Percentiles rank a stretch among this genome's conserved stretches.
These are phyloP conservation scores for Saccharomyces paradoxus DNA, from an alignment of 805 yeast genomes.

Conservation along the genomic window DNA sequence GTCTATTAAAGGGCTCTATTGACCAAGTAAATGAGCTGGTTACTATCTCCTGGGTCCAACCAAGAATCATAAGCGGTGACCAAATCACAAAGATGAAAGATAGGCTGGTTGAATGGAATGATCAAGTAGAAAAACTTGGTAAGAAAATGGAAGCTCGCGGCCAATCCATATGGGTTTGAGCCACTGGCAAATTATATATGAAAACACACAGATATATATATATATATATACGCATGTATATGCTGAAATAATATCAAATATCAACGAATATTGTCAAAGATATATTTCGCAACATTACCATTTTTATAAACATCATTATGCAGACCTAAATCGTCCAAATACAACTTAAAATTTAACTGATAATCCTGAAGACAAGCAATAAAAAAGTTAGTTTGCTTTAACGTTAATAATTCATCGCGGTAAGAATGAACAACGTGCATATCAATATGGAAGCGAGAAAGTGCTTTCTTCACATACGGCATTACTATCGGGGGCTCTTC, in stretches of 20 bases:
- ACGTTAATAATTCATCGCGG: constrained; percentile 56
- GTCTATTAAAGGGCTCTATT: constrained; percentile 78
- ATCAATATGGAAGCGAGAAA: constrained; percentile 3
- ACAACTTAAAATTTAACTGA: constrained; percentile 12
- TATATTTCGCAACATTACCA: constrained; percentile 32
- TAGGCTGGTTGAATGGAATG: constrained; percentile 71
- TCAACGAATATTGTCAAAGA: constrained; percentile 9
- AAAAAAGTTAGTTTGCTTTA: constrained; percentile 41
- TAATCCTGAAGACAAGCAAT: constrained; percentile 26
- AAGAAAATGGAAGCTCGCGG: constrained; percentile 54
- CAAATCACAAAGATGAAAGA: constrained; percentile 73
- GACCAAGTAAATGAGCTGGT: constrained; percentile 78
- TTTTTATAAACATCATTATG: constrained; percentile 59
- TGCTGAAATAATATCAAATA: background rate
- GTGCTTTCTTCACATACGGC: background rate
- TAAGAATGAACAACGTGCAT: constrained; percentile 50
- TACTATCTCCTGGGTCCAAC: constrained; percentile 90
- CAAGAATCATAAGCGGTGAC: constrained; percentile 74
- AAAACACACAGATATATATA: background rate
- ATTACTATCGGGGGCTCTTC: background rate
- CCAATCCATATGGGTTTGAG: constrained; percentile 52
- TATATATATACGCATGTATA: background rate
- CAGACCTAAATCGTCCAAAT: constrained; percentile 40
- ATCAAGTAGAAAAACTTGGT: constrained; percentile 59
- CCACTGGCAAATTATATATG: background rate